Percentiles rank a stretch among this genome's conserved stretches.
These are phyloP conservation scores for Ophiosphaerella korrae DNA, from an alignment of 2,329 filamentous ascomycete genomes.

Conservation along the genomic window DNA sequence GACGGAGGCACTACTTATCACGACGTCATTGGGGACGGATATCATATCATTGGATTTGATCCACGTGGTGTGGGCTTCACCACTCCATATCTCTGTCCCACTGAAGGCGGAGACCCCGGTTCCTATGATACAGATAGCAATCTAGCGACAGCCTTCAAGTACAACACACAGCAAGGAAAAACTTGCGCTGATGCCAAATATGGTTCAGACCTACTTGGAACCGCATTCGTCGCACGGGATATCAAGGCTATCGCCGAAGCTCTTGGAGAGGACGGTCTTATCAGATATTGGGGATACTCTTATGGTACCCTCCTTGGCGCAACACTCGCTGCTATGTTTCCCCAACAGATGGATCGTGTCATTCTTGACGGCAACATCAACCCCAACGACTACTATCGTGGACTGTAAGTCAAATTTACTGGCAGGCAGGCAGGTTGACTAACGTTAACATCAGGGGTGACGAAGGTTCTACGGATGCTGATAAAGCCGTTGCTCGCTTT, in stretches of 20 bases:
- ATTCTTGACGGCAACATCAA: slow-evolving; percentile 51
- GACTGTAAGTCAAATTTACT: background rate
- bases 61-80: slow-evolving; percentile 4
- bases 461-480: background rate
- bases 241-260: slow-evolving; percentile 54
- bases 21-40: background rate
- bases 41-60: slow-evolving; percentile 5
- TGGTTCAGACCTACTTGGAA: slow-evolving; percentile 40
- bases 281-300: slow-evolving; percentile 48
- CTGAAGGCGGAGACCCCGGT: background rate
- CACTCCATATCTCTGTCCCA: background rate
- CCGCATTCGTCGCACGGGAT: slow-evolving; percentile 53
- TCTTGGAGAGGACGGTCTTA: slow-evolving; percentile 48
- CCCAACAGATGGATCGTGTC: slow-evolving; percentile 21
- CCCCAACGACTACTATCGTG: slow-evolving; percentile 11
- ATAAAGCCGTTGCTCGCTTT: slow-evolving; percentile 50
- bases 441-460: background rate
- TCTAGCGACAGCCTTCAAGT: background rate
- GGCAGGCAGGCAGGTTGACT: background rate
- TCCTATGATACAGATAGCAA: background rate
- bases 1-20: background rate
- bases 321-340: slow-evolving; percentile 33
- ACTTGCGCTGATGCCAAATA: background rate
- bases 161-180: background rate
- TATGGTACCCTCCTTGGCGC: slow-evolving; percentile 50